Percentiles rank a stretch among this genome's conserved stretches.
These are phyloP conservation scores for Fusarium tjaetaba DNA, from an alignment of 2,329 filamentous ascomycete genomes.

Conservation along the genomic window DNA sequence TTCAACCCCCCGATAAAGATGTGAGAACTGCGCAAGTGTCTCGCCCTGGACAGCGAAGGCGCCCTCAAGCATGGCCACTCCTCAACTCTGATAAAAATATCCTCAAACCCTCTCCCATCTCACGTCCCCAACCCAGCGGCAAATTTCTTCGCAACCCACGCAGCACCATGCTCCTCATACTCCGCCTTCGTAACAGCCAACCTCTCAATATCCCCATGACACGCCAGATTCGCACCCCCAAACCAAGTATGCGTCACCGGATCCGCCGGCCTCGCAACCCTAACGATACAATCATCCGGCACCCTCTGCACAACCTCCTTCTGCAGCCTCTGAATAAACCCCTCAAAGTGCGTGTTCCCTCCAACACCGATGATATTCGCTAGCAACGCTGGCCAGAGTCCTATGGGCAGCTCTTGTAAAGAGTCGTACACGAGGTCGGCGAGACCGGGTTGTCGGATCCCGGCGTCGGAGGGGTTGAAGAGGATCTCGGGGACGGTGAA, in stretches of 20 bases:
- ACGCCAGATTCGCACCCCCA: slow-evolving; percentile 82
- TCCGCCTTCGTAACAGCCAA: slow-evolving; percentile 86
- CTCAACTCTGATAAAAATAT: not conserved
- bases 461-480: slow-evolving; percentile 87
- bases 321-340: slow-evolving; percentile 83
- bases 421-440: slow-evolving; percentile 85
- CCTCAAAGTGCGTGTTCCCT: slow-evolving; percentile 81
- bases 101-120: too few species aligned
- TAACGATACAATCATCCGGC: slow-evolving; percentile 80
- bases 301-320: slow-evolving; percentile 76
- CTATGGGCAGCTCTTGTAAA: slow-evolving; percentile 78
- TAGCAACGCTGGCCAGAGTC: slow-evolving; percentile 83
- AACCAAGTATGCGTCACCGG: slow-evolving; percentile 86
- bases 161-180: slow-evolving; percentile 86
- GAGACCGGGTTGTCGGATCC: slow-evolving; percentile 83
- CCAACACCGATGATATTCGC: slow-evolving; percentile 91
- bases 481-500: slow-evolving; percentile 91
- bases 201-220: slow-evolving; percentile 71
- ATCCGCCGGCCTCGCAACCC: slow-evolving; percentile 75
- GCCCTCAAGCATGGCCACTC: not conserved
- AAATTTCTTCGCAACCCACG: slow-evolving; percentile 80
- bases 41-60: rapidly evolving
- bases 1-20: too few species aligned
- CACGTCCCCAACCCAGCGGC: slow-evolving; percentile 45
- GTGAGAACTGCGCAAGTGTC: not conserved